These are phyloP conservation scores for Durusdinium trenchii DNA, from an alignment of 73 alveolate species.

Conservation along the genomic window DNA sequence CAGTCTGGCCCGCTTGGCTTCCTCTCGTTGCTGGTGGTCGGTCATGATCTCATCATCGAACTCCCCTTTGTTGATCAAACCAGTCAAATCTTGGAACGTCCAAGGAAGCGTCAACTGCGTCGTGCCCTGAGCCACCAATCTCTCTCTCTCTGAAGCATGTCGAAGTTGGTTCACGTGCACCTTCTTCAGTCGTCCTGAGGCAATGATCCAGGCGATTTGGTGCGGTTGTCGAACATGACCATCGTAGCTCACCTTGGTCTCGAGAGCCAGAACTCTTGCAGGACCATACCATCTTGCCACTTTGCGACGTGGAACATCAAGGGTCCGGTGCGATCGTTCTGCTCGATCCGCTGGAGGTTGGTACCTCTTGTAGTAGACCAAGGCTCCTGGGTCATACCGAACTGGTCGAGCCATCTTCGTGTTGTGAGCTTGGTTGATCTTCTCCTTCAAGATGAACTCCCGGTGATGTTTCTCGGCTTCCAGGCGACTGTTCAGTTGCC, in stretches of 20 bases:
- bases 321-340: not conserved
- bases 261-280: not conserved
- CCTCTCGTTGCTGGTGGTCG: not conserved
- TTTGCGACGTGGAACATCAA: not conserved
- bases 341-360: not conserved
- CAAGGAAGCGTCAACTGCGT: not conserved
- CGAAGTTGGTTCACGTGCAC: not conserved
- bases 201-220: not conserved
- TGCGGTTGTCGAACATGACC: slow-evolving; percentile 1
- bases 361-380: slow-evolving; percentile 4
- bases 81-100: not conserved
- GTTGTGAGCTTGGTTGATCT: not conserved
- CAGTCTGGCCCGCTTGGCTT: not conserved
- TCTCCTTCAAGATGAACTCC: not conserved
- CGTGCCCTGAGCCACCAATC: not conserved
- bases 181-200: slow-evolving; percentile 8
- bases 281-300: slow-evolving; percentile 43
- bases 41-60: slow-evolving; percentile 17
- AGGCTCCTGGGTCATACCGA: not conserved
- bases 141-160: not conserved
- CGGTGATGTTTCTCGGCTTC: not conserved
- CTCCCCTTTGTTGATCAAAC: not conserved
- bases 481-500: not conserved
- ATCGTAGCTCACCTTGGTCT: slow-evolving; percentile 18
- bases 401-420: not conserved